Conservation (phyloP, 208 protist genomes). For the Sergeia podlipaevii region DNA sequence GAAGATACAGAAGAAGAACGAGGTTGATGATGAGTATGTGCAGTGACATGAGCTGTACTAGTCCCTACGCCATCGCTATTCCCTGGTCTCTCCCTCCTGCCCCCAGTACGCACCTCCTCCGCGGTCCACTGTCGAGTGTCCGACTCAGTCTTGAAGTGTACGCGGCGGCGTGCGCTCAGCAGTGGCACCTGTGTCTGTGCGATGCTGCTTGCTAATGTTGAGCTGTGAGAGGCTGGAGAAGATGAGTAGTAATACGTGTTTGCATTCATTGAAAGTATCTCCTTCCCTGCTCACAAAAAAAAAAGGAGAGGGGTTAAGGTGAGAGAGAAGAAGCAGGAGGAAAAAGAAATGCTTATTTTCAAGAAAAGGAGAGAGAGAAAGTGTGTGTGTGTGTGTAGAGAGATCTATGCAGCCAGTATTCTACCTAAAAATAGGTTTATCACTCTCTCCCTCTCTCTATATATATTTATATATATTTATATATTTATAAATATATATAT, state of each 20-base stretch:
- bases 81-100: too few species aligned
- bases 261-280: constrained; percentile 1
- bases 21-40: too few species aligned
- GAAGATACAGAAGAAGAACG: too few species aligned
- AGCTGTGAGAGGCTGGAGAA: not conserved
- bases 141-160: not conserved
- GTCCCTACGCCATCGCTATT: too few species aligned
- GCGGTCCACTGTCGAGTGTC: not conserved
- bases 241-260: constrained; percentile 15
- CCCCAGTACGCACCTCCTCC: too few species aligned
- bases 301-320: too few species aligned
- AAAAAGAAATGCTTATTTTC: not conserved
- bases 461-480: not conserved
- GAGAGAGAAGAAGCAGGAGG: too few species aligned
- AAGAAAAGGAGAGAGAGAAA: not conserved
- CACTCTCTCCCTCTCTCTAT: not conserved
- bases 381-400: not conserved
- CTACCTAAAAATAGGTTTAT: too few species aligned
- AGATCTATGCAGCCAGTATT: not conserved
- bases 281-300: too few species aligned
- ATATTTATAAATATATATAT: not conserved
- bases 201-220: not conserved
- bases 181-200: not conserved
- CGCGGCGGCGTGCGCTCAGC: not conserved
- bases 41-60: too few species aligned